Base-by-base conservation (phyloP, 2,329 filamentous ascomycete genomes). In the Fusarium tuaranense region DNA sequence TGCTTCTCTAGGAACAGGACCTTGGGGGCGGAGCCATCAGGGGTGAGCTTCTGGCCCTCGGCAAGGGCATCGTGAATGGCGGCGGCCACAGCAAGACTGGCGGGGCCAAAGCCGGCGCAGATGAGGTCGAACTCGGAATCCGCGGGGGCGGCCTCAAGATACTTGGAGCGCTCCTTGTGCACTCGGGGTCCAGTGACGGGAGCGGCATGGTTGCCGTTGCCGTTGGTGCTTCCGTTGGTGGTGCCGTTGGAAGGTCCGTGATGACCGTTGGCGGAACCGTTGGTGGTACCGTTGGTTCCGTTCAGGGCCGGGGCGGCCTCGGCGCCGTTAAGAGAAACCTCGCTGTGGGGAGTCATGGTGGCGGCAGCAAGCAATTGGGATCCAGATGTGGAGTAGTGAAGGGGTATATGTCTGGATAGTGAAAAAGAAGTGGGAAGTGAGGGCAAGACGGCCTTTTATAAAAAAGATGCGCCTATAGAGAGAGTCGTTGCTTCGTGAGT, bases 51-150 rank as follows among this genome's bases (percentile, higher is more conserved):
- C 63, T 77, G 83, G 57, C 88, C 87, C 51, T 84, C 81, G 80
- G 91, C 89, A 64, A 94, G 84, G n/a, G 91, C 86, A 82, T 98
- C 96, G 82, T 97, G 92, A 48, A 98, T 88, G 27, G 97, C 95
- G 67, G 98, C 93, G 16, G 94, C 96, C 72, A 98, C 93, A 20
- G 95, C 93, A 39, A 98, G 88, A 70, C 95, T 97, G 32, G 96
- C 96, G 22, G 96, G 96, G 9, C 96, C 96, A 81, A 98, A 98
- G 27, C 96, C 96, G 66, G 98, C 91, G 83, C 95, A 98, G 76
- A 98, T 87, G 63, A 98, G 87, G 82, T 98, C 96, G 81, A 95
- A 92, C 36, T 95, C 85, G 60, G 93, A 90, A 73, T 92, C 88
- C 63, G 88, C 82, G 27, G 69, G 68, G 27, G 76, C 72, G 13